Base-by-base conservation (phyloP, 352 stramenopile species). In the Globisporangium paddicum region DNA sequence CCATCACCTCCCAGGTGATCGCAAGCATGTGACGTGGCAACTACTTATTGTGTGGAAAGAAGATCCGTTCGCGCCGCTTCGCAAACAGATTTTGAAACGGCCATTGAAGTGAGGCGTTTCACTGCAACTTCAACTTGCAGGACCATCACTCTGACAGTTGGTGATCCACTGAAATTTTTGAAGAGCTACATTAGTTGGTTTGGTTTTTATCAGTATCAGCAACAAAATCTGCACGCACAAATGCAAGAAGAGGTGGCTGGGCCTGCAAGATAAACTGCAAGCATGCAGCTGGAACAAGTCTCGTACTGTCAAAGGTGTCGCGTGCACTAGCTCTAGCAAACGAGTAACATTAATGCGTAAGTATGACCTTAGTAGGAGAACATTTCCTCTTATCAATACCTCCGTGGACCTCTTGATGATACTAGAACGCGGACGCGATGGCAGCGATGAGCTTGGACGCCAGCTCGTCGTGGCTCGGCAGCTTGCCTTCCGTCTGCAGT, bases 381-480 rank as follows among this genome's bases (percentile, higher is more conserved):
- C 28, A 32, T 32, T 32, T 32, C 28, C 6, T 32, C 28, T 32
- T 32, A 32, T 6, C 28, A 32, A 32, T 32, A 3, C 3, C 28
- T 32, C 28, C 28, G 6, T 32, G 28, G 28, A 7, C 28, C 28
- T 32, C 28, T 32, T 6, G n/a, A 21, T 9, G 11, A 19, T 14
- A 19, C 16, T 63, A 66, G 25, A 57, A 87, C 23, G 70, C 60
- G 1, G 70, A 58, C 5, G 68, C 67, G 49, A 87, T 80, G 6
- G 75, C 59, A 34, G 73, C 72, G 51, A 90, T 72, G 52, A 88
- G 48, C 26, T 58, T 73, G 8, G 77, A 86, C 5, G 77, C 63
- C 5, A 90, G 62, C 51, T 90, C 80, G 56, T 90, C 80, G 45
- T 88, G 77, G 10, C 58, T 77, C 13, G 76, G 78, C 21, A 88